These are phyloP conservation scores for Punica granatum DNA, from an alignment of 345 rosid genomes.

Conservation along the genomic window DNA sequence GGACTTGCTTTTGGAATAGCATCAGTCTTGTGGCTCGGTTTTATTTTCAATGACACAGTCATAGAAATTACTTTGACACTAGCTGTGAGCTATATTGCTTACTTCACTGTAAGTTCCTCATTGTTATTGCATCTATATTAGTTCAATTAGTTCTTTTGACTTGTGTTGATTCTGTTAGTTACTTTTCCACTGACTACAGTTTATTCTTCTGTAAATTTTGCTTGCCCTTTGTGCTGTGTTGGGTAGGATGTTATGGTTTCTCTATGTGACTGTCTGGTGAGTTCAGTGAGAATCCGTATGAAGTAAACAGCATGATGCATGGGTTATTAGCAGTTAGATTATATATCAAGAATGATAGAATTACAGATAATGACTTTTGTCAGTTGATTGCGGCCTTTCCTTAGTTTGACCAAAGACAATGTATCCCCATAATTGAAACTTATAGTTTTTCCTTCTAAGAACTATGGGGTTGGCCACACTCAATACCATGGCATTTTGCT, in stretches of 20 bases:
- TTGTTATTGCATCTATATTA: no score
- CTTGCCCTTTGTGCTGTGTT: neutral
- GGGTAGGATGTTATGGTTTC: neutral
- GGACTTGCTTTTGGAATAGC: constrained; percentile 86
- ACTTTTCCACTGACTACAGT: neutral
- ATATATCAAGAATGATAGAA: neutral
- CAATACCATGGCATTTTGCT: neutral
- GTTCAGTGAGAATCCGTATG: neutral
- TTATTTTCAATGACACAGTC: constrained; percentile 86
- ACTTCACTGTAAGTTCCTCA: constrained; percentile 61
- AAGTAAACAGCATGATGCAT: neutral
- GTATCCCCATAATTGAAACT: no score
- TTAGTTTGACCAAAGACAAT: no score
- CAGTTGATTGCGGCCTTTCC: no score
- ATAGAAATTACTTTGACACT: constrained; percentile 82
- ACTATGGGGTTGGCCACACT: no score
- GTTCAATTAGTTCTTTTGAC: neutral
- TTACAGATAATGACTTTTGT: neutral
- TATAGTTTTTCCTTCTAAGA: no score
- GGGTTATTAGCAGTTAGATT: neutral
- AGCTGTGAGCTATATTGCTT: constrained; percentile 90
- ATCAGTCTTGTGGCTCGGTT: constrained; percentile 90
- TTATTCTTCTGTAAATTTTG: neutral
- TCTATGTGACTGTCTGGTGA: neutral
- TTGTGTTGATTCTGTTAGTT: neutral